Evolutionary conservation across 2,329 filamentous ascomycete species (phyloP), one percentile per base, ranked within the genome.

Genomic region (Rugonectria rugulosa): DNA sequence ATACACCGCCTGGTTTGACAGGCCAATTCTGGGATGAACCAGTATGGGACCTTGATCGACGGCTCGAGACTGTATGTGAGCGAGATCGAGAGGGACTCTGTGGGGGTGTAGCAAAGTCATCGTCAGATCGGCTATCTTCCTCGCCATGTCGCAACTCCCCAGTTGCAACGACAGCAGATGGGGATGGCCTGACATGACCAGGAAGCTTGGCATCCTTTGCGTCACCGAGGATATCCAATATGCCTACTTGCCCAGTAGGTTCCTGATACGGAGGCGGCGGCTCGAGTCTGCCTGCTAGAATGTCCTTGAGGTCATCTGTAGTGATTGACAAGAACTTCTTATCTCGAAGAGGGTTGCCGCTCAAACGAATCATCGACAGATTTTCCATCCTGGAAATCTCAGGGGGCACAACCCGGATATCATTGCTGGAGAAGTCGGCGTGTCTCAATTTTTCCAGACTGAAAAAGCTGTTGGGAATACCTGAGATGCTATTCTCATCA

Each of bases 271-370:
- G 71, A 2, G 76, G 74, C 55, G 82, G 69, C 17, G 90, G 84
- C 69, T 87, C 83, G 57, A 93, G 76, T 21, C 91, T 84, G 29
- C 81, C 81, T 17, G 84, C 82, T 37, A 97, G 76, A 37, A 88
- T 85, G 36, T 84, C 83, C 73, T 96, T 97, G 59, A 98, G 78
- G 49, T 95, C 90, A 12, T 92, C 89, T 0, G 90, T 92, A 19
- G 83, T 83, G 76, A 96, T 90, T 1, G 85, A 89, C 12, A 93
- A 79, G 63, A 95, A 92, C 70, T 92, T 97, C 70, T 90, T 92
- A 70, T 97, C 92, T 12, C 90, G 83, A 12, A 99, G 77, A 1
- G 95, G 95, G 67, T 99, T 99, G n/a, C 92, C 92, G 37, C 87
- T 88, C 26, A 99, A 79, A 5, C 88, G 86, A 36, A 98, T 82